Evolutionary conservation across 768 basidiomycete species (phyloP).

Genomic region (Cystoderma amianthinum): DNA sequence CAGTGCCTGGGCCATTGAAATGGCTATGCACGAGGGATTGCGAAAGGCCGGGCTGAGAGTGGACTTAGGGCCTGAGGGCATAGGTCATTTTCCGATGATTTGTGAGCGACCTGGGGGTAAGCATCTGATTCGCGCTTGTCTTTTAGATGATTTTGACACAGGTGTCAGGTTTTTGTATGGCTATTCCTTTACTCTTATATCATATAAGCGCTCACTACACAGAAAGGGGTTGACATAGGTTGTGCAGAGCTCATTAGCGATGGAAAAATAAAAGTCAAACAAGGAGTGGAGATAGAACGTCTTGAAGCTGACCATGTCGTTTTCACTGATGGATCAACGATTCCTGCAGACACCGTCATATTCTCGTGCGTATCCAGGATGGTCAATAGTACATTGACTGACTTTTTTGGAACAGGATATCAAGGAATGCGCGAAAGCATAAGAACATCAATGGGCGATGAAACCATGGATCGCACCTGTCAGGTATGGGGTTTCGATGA

Average conservation of each 20-base stretch:
- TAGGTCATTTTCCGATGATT: conserved; percentile 17
- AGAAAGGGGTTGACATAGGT: conserved; percentile 34
- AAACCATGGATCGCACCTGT: conserved; percentile 19
- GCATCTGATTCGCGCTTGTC: no score
- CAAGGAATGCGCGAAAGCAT: conserved; percentile 19
- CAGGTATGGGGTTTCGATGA: conserved; percentile 30
- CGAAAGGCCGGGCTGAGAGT: conserved; percentile 27
- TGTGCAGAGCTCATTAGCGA: conserved; percentile 43
- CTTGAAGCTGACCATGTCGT: conserved; percentile 25
- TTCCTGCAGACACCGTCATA: conserved; percentile 38
- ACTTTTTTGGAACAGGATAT: conserved; percentile 16
- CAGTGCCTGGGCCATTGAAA: conserved; percentile 18
- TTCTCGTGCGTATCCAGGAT: conserved; percentile 24
- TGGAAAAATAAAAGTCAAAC: conserved; percentile 54
- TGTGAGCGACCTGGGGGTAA: conserved; percentile 25
- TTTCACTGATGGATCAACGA: conserved; percentile 30
- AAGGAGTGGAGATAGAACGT: conserved; percentile 32
- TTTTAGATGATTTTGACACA: background rate
- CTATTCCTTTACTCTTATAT: background rate
- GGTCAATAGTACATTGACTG: background rate
- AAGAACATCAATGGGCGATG: conserved; percentile 25
- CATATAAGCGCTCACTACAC: background rate
- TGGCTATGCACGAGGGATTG: conserved; percentile 24
- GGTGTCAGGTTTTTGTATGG: conserved; percentile 9
- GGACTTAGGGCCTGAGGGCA: conserved; percentile 23